Conservation (phyloP, 2,329 filamentous ascomycete species). For the Coniochaeta prunicola region DNA sequence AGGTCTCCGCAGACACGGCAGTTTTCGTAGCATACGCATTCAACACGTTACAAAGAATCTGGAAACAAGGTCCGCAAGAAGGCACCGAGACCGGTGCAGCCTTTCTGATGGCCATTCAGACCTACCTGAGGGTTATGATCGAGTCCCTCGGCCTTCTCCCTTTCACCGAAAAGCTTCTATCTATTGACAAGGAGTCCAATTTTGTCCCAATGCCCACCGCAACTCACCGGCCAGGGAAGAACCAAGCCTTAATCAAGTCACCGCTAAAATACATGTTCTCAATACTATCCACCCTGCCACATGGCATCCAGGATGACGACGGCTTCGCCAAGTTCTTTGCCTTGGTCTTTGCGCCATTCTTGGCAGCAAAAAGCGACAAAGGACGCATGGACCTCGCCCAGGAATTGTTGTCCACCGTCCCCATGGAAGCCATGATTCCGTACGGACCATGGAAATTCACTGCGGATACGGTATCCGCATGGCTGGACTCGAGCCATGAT, state of each 20-base stretch:
- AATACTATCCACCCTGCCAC: slow-evolving; percentile 46
- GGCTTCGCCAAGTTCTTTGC: slow-evolving; percentile 37
- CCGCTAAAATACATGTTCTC: slow-evolving; percentile 61
- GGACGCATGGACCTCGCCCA: slow-evolving; percentile 37
- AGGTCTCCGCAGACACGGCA: slow-evolving; percentile 76
- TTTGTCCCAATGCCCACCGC: slow-evolving; percentile 60
- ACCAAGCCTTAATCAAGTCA: slow-evolving; percentile 42
- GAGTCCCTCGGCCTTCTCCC: slow-evolving; percentile 48
- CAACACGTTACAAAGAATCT: slow-evolving; percentile 61
- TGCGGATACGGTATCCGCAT: slow-evolving; percentile 35
- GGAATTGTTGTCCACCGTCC: slow-evolving; percentile 43
- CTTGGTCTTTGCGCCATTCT: slow-evolving; percentile 51
- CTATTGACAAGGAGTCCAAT: slow-evolving; percentile 41
- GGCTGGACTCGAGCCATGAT: slow-evolving; percentile 31
- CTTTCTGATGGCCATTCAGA: slow-evolving; percentile 47
- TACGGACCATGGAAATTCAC: slow-evolving; percentile 46
- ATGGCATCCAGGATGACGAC: slow-evolving; percentile 39
- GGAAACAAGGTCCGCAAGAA: slow-evolving; percentile 50
- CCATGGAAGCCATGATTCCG: slow-evolving; percentile 34
- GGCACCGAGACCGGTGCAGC: slow-evolving; percentile 37
- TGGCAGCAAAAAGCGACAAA: slow-evolving; percentile 38
- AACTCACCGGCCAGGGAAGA: slow-evolving; percentile 51
- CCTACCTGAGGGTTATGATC: slow-evolving; percentile 41
- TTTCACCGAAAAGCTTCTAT: slow-evolving; percentile 55
- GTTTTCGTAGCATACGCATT: slow-evolving; percentile 69